A percentile compares a stretch with the other conserved stretches of the same genome.
These are phyloP conservation scores for Cercospora nicotianae DNA, from an alignment of 2,329 filamentous ascomycete species.

Conservation along the genomic window DNA sequence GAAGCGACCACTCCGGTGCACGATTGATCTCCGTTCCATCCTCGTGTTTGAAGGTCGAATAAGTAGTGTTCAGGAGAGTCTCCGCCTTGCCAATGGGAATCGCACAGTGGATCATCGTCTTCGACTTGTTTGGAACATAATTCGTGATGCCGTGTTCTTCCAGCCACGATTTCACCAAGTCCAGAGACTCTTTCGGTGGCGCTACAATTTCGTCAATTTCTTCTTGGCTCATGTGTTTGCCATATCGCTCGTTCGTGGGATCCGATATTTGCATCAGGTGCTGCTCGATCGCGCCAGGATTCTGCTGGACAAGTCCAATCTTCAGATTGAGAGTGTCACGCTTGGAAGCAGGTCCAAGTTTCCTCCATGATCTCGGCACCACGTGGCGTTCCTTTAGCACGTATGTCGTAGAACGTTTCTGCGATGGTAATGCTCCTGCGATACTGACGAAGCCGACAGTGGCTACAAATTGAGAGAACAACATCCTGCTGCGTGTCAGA, in stretches of 20 bases:
- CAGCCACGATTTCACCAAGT: slow-evolving; percentile 58
- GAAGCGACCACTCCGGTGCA: slow-evolving; percentile 59
- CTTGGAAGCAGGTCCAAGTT: slow-evolving; percentile 50
- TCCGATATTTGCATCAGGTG: slow-evolving; percentile 57
- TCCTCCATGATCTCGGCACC: slow-evolving; percentile 54
- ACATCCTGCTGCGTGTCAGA: slow-evolving; percentile 6
- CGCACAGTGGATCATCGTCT: slow-evolving; percentile 58
- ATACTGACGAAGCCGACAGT: slow-evolving; percentile 8
- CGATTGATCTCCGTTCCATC: slow-evolving; percentile 56
- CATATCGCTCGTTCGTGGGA: slow-evolving; percentile 54
- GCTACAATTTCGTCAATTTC: slow-evolving; percentile 56
- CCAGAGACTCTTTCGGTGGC: slow-evolving; percentile 54
- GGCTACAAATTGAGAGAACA: slow-evolving; percentile 3
- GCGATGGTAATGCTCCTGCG: slow-evolving; percentile 8
- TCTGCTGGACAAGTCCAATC: slow-evolving; percentile 59
- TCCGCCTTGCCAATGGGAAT: slow-evolving; percentile 55
- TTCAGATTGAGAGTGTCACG: slow-evolving; percentile 54
- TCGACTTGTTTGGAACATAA: slow-evolving; percentile 52
- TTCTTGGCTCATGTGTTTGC: slow-evolving; percentile 51
- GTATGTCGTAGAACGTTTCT: slow-evolving; percentile 44
- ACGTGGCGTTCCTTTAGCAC: slow-evolving; percentile 57
- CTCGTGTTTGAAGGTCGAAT: slow-evolving; percentile 53
- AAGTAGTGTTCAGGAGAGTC: slow-evolving; percentile 55
- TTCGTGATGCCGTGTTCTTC: slow-evolving; percentile 52
- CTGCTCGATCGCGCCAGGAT: slow-evolving; percentile 56